Conservation (phyloP, 2,329 filamentous ascomycete species). For the Aspergillus viridinutans region DNA sequence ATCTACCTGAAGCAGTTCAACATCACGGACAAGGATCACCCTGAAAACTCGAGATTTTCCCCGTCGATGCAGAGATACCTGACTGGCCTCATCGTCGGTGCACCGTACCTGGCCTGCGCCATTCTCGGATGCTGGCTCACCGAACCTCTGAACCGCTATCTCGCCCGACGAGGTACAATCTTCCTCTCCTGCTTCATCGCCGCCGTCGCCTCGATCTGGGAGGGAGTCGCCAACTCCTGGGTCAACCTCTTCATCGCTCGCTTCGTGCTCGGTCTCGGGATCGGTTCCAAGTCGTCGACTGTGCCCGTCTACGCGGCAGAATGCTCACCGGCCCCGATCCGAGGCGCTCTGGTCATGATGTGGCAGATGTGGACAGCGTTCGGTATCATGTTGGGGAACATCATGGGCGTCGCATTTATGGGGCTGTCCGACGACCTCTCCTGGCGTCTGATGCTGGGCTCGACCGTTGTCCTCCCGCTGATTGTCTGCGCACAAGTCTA, state of each 20-base stretch:
- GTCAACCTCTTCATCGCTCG: constrained; percentile 66
- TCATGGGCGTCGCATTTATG: constrained; percentile 59
- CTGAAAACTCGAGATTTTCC: constrained; percentile 40
- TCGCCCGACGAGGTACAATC: constrained; percentile 72
- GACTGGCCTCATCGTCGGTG: constrained; percentile 57
- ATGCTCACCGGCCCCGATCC: constrained; percentile 63
- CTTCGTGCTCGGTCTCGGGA: constrained; percentile 70
- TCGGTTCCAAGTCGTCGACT: constrained; percentile 70
- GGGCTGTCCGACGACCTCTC: constrained; percentile 54
- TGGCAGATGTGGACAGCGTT: constrained; percentile 63
- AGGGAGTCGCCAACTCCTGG: constrained; percentile 67
- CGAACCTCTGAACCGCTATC: constrained; percentile 64
- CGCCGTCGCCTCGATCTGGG: constrained; percentile 49
- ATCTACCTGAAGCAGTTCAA: constrained; percentile 61
- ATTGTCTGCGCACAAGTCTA: constrained; percentile 58
- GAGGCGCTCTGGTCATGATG: constrained; percentile 75
- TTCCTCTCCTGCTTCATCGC: constrained; percentile 72
- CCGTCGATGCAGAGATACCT: constrained; percentile 46
- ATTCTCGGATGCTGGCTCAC: constrained; percentile 70
- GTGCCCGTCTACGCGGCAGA: constrained; percentile 76
- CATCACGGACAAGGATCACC: constrained; percentile 42
- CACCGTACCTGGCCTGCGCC: constrained; percentile 59
- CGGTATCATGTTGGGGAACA: constrained; percentile 54
- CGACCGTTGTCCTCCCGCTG: constrained; percentile 59
- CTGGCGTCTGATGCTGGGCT: constrained; percentile 68